Evolutionary conservation across 768 basidiomycete species (phyloP), one percentile per base, ranked within the genome.

Genomic region (Mycena capillaripes): DNA sequence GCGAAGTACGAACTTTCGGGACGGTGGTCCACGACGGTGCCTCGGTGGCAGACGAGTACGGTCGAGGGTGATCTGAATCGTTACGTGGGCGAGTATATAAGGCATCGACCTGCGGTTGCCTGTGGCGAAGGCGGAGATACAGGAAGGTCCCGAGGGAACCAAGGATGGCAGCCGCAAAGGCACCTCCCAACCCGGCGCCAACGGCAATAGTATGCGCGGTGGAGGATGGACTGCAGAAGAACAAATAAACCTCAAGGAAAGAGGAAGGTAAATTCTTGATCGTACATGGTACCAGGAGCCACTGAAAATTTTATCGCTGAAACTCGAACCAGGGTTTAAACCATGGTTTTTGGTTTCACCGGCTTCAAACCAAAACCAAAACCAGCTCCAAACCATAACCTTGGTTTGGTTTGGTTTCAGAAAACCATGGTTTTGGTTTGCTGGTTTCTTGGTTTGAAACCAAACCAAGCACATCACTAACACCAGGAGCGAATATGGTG

Each of bases 401-500:
- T n/a, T n/a, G n/a, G n/a, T n/a, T n/a, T n/a, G n/a, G n/a, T n/a
- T n/a, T n/a, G n/a, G n/a, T n/a, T n/a, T n/a, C n/a, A n/a, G n/a
- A n/a, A n/a, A n/a, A n/a, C n/a, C n/a, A n/a, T n/a, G n/a, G n/a
- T n/a, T n/a, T n/a, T n/a, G n/a, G n/a, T n/a, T n/a, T n/a, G n/a
- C n/a, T n/a, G n/a, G n/a, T n/a, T n/a, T n/a, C n/a, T n/a, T n/a
- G n/a, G n/a, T n/a, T n/a, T n/a, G n/a, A n/a, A n/a, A n/a, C n/a
- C n/a, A n/a, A n/a, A n/a, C n/a, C n/a, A n/a, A n/a, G n/a, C n/a
- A n/a, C n/a, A n/a, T n/a, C n/a, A n/a, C n/a, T n/a, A n/a, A n/a
- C n/a, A 90, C 82, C 72, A 88, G 85, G 40, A 89, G 79, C 64
- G 78, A 86, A 76, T 89, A 90, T 8, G 89, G 88, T 3, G 88